Percentiles rank a stretch among this genome's conserved stretches.
phyloP scores from a whole-genome alignment of 208 protist species.

The Kentomonas sorsogonicus region DNA sequence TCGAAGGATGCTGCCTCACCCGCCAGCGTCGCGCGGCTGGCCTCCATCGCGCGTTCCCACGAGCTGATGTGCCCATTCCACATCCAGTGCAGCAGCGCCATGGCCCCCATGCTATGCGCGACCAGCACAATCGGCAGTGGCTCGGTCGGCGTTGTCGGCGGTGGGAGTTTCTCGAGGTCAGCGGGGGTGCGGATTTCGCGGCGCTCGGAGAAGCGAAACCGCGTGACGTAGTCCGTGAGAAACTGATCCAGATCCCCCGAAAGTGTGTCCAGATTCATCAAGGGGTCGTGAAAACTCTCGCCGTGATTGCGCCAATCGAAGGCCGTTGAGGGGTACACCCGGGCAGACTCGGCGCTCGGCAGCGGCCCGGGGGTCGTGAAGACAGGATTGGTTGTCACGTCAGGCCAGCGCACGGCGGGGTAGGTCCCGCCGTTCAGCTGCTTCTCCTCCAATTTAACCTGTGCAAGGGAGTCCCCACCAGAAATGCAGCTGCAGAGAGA shows the following conservation, averaged over 20 bases:
- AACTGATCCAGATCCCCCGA: slow-evolving; percentile 33
- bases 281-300: slow-evolving; percentile 24
- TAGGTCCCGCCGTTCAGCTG: slow-evolving; percentile 11
- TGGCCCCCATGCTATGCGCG: slow-evolving; percentile 44
- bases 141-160: not conserved
- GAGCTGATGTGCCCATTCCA: slow-evolving; percentile 32
- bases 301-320: slow-evolving; percentile 56
- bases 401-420: not conserved
- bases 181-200: not conserved
- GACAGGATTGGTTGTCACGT: not conserved
- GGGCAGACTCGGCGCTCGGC: slow-evolving; percentile 4
- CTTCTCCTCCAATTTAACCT: slow-evolving; percentile 13
- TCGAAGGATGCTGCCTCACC: slow-evolving; percentile 3
- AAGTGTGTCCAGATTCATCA: slow-evolving; percentile 34
- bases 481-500: slow-evolving; percentile 28
- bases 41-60: slow-evolving; percentile 19
- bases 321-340: slow-evolving; percentile 20
- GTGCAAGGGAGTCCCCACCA: slow-evolving; percentile 17
- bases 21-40: slow-evolving; percentile 16
- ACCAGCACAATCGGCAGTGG: slow-evolving; percentile 36
- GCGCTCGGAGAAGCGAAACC: slow-evolving; percentile 5
- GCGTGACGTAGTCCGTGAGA: slow-evolving; percentile 15
- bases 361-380: slow-evolving; percentile 3
- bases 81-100: slow-evolving; percentile 44
- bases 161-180: not conserved